Percentiles rank a stretch among this genome's conserved stretches.
Evolutionary conservation across 1,139 yeast genomes (phyloP).

Genomic region (Pichia sp.): DNA sequence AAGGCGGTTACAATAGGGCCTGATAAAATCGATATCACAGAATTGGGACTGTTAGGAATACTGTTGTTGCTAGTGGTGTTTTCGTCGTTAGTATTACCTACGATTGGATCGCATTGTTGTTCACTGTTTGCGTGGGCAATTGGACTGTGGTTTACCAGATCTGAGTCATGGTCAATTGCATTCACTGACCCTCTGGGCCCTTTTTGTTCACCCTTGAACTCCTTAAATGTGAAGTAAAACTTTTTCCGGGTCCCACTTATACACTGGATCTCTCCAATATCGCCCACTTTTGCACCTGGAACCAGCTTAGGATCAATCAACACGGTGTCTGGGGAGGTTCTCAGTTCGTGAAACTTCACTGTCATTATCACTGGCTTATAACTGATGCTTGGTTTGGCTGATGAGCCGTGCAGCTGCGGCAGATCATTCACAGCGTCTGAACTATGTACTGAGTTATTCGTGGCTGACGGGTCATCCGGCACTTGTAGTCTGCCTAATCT

Average conservation of each 20-base stretch:
- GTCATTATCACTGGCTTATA: slow-evolving; percentile 38
- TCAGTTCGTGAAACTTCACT: slow-evolving; percentile 68
- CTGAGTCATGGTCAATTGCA: too few relatives aligned
- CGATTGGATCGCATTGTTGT: neutral
- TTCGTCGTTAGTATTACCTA: too few relatives aligned
- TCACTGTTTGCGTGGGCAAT: neutral
- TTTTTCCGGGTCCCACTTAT: slow-evolving; percentile 4
- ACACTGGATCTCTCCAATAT: slow-evolving; percentile 57
- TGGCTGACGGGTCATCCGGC: too few relatives aligned
- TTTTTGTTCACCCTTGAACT: too few relatives aligned
- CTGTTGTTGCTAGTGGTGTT: too few relatives aligned
- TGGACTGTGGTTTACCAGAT: too few relatives aligned
- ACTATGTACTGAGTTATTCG: too few relatives aligned
- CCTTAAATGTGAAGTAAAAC: too few relatives aligned
- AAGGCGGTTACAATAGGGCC: slow-evolving; percentile 55
- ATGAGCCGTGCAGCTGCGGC: neutral
- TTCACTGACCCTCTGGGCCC: too few relatives aligned
- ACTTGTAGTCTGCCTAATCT: too few relatives aligned
- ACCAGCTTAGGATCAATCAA: slow-evolving; percentile 50
- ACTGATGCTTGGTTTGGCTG: neutral
- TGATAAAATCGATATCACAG: slow-evolving; percentile 42
- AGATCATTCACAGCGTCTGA: too few relatives aligned
- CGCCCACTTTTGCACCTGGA: slow-evolving; percentile 62
- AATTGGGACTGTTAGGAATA: neutral
- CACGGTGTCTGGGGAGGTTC: slow-evolving; percentile 52